Evolutionary conservation across 1,139 yeast genomes (phyloP).

Genomic region (Sugiyamaella novakii): DNA sequence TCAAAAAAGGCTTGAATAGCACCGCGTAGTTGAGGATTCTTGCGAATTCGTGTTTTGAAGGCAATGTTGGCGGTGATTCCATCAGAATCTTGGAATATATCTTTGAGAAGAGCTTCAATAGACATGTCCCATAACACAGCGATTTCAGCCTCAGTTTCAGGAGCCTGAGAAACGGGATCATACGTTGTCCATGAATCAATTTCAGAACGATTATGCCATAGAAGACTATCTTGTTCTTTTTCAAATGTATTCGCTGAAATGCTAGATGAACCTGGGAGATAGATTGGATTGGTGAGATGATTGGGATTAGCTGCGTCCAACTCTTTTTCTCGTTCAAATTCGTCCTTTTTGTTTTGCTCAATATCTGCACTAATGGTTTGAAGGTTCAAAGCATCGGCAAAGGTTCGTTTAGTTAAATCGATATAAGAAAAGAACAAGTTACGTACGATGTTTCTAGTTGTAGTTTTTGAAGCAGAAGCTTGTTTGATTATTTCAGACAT

Average conservation of each 20-base stretch:
- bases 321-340: neutral
- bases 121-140: constrained; percentile 28
- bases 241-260: neutral
- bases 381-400: constrained; percentile 30
- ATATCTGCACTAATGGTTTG: constrained; percentile 4
- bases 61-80: neutral
- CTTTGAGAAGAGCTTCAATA: constrained; percentile 22
- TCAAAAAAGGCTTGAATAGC: constrained; percentile 25
- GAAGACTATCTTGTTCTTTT: constrained; percentile 10
- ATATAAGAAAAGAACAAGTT: constrained; percentile 27
- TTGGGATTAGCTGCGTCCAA: neutral
- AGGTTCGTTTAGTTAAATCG: constrained; percentile 30
- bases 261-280: neutral
- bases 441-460: constrained; percentile 17
- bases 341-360: neutral
- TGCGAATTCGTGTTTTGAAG: neutral
- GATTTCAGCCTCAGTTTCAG: constrained; percentile 26
- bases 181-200: constrained; percentile 24
- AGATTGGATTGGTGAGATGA: neutral
- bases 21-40: constrained; percentile 6
- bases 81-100: neutral
- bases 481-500: neutral
- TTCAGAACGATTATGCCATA: constrained; percentile 29
- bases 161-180: constrained; percentile 18
- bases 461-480: neutral